These are phyloP conservation scores for Penicillium atrosanguineum DNA, from an alignment of 495 filamentous ascomycete species.

Conservation along the genomic window DNA sequence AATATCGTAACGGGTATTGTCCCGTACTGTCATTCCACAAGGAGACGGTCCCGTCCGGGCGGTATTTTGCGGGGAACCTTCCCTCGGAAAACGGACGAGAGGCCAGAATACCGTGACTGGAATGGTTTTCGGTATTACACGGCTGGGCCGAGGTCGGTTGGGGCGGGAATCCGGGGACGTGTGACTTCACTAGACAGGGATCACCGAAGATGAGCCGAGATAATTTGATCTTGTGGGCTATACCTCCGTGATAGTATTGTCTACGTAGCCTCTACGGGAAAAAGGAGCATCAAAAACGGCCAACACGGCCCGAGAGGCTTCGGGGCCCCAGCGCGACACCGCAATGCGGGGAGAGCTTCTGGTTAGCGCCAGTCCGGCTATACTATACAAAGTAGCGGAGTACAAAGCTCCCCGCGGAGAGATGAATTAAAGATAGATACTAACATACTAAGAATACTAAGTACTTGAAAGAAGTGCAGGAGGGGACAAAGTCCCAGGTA, in stretches of 20 bases:
- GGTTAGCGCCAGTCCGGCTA: constrained; percentile 1
- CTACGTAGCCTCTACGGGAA: neutral
- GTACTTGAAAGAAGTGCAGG: constrained; percentile 1
- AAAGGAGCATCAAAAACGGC: neutral
- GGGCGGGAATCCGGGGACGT: neutral
- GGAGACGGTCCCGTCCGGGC: constrained; percentile 13
- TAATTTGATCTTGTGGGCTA: neutral
- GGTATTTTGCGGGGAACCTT: neutral
- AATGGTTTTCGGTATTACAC: neutral
- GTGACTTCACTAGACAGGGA: neutral
- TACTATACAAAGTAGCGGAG: neutral
- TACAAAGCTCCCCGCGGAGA: constrained; percentile 7
- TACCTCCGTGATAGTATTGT: neutral
- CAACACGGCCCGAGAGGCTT: neutral
- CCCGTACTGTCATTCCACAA: neutral
- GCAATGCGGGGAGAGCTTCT: constrained; percentile 26
- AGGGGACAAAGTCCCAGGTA: neutral
- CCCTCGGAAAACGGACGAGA: constrained; percentile 10
- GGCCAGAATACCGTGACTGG: constrained; percentile 13
- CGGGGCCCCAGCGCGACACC: neutral
- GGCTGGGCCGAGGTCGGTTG: constrained; percentile 24
- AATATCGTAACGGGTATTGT: constrained; percentile 8
- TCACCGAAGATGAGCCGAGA: neutral
- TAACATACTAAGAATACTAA: constrained; percentile 10
- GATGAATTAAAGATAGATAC: neutral